Evolutionary conservation across 129 eudicot species (phyloP), one percentile per base, ranked within the genome.

Genomic region (Artemisia tridentata): DNA sequence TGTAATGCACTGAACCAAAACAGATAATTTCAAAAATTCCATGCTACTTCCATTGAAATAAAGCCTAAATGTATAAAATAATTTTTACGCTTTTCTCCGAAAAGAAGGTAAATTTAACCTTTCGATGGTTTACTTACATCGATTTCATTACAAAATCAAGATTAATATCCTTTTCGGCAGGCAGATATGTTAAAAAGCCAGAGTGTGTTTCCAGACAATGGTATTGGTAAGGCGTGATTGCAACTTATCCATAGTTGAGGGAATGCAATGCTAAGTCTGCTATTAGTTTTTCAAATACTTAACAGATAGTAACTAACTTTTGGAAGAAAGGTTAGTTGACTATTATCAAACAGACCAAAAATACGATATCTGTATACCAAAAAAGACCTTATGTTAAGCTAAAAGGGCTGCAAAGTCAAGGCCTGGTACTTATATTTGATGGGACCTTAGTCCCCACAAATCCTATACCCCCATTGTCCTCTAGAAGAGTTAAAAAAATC

Each of bases 21-120:
- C 55, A 68, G 19, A 45, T 68, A 50, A 31, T 50, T 60, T 69
- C 38, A 68, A 29, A 69, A 47, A 50, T 49, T 16, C 43, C 46
- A 27, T 3, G 21, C 52, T 52, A 73, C 62, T 73, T 63, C 29
- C 57, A 49, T 61, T 50, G 72, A 45, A 38, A 3, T 67, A n/a
- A 23, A 67, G 59, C 63, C n/a, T 27, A 47, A 21, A 6, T 25
- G 3, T 49, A 23, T 14, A 67, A 67, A 48, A 67, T 49, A 48
- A 3, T 21, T 17, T 27, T 48, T 66, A 34, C 71, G 21, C 43
- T 47, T 13, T 66, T 47, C 31, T 41, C 29, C 34, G 0, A 46
- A 65, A 65, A 46, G 52, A 46, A 47, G 29, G 71, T 45, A 47
- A 23, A 48, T 20, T 20, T 12, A 13, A 8, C 9, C 71, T 48